Conservation (phyloP, 805 yeast genomes). For the Saturnispora saitoi region DNA sequence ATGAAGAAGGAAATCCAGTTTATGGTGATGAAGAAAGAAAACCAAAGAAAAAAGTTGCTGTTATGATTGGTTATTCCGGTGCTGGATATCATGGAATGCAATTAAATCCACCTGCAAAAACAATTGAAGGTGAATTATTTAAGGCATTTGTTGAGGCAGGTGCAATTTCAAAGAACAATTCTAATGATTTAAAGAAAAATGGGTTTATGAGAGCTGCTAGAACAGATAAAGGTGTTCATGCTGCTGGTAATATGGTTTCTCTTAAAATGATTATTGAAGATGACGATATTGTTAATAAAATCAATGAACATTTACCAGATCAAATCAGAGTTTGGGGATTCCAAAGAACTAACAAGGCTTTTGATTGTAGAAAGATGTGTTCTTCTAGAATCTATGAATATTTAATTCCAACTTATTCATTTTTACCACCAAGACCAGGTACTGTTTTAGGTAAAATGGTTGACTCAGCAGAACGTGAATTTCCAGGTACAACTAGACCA, state of each 20-base stretch:
- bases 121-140: conserved; percentile 86
- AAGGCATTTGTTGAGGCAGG: conserved; percentile 80
- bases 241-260: conserved; percentile 89
- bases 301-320: conserved; percentile 70
- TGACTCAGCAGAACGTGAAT: conserved; percentile 39
- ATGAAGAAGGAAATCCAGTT: conserved; percentile 54
- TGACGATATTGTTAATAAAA: conserved; percentile 58
- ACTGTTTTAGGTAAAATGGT: conserved; percentile 57
- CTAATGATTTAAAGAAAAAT: conserved; percentile 79
- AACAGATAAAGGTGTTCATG: conserved; percentile 95
- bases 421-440: conserved; percentile 82
- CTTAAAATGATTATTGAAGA: conserved; percentile 81
- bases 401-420: conserved; percentile 81
- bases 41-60: conserved; percentile 87
- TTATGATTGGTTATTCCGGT: conserved; percentile 90
- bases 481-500: conserved; percentile 51
- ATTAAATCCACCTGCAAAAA: conserved; percentile 75
- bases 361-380: conserved; percentile 93
- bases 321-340: conserved; percentile 92
- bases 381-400: conserved; percentile 94
- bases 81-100: conserved; percentile 97
- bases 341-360: conserved; percentile 78
- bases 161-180: conserved; percentile 78
- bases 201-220: conserved; percentile 84
- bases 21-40: conserved; percentile 46